Evolutionary conservation across 2,329 filamentous ascomycete species (phyloP), one percentile per base, ranked within the genome.

Genomic region (Talaromyces sp.): DNA sequence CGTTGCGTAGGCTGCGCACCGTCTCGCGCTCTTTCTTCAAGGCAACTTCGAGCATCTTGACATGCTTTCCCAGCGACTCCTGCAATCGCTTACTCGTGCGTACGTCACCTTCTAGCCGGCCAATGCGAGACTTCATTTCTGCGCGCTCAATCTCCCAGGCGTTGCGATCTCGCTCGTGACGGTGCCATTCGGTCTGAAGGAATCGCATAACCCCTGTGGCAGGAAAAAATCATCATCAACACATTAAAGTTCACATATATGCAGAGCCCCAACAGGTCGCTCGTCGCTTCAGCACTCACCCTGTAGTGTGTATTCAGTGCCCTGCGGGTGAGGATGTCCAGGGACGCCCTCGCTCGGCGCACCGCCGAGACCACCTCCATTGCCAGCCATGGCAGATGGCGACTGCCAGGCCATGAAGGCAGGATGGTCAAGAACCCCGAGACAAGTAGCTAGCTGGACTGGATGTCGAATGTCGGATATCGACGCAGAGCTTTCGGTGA

Each of bases 111-210:
- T 99, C 95, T 66, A 98, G 86, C 71, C 91, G 90, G 57, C 94
- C 94, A 79, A 99, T 97, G 72, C 96, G 89, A 68, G 91, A 92
- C 81, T 96, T 96, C 95, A 99, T 98, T 80, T 99, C 95, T 70
- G 96, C 95, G 73, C 92, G 89, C 78, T 99, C 95, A 74, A 99
- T 99, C 78, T 99, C 95, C 95, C 95, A 99, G 42, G 92, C 89
- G 79, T 99, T 99, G 70, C 95, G 88, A 74, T 97, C 95, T 78
- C 95, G 90, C 79, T 99, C 95, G 77, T 99, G 94, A 68, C 92
- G 89, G 78, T 99, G 95, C 95, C 95, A 99, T 85, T 99, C 94
- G 55, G 95, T 95, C 80, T 99, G 95, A 44, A 99, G 87, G 76
- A 99, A 99, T 77, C 95, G 93, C 95, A 99, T 99, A 42, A 99